Conservation (phyloP, 2,329 filamentous ascomycete genomes). For the Fusarium buxicola region DNA sequence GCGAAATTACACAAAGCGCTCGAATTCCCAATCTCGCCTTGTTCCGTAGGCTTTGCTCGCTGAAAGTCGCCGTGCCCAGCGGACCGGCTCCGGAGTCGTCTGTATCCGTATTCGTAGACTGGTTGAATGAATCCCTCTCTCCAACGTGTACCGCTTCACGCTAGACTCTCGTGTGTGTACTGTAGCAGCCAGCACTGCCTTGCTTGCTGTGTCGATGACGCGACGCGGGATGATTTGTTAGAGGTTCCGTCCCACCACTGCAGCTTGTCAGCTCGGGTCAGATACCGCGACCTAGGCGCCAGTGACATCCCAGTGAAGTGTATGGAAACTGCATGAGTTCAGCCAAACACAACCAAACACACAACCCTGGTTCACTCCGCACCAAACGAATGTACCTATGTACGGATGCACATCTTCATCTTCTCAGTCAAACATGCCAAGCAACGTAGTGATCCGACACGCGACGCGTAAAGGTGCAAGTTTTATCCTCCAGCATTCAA, state of each 20-base stretch:
- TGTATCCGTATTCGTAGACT: too few relatives aligned
- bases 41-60: neutral
- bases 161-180: neutral
- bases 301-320: neutral
- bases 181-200: conserved; percentile 5
- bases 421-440: neutral
- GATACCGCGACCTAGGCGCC: conserved; percentile 3
- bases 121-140: too few relatives aligned
- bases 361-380: too few relatives aligned
- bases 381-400: too few relatives aligned
- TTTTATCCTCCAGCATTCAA: too few relatives aligned
- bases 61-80: neutral
- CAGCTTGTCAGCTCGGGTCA: neutral
- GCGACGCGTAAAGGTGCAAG: conserved; percentile 8
- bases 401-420: too few relatives aligned
- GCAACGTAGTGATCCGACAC: conserved; percentile 1
- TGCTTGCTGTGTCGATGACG: conserved; percentile 6
- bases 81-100: too few relatives aligned
- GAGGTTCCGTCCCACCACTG: neutral
- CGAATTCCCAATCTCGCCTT: neutral
- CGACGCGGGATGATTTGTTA: conserved; percentile 7
- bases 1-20: neutral
- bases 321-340: too few relatives aligned
- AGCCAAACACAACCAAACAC: too few relatives aligned
- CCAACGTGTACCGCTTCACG: neutral